Percentiles rank a stretch among this genome's conserved stretches.
phyloP scores from a whole-genome alignment of 768 basidiomycete genomes.

The Psilocybe subaeruginosa region DNA sequence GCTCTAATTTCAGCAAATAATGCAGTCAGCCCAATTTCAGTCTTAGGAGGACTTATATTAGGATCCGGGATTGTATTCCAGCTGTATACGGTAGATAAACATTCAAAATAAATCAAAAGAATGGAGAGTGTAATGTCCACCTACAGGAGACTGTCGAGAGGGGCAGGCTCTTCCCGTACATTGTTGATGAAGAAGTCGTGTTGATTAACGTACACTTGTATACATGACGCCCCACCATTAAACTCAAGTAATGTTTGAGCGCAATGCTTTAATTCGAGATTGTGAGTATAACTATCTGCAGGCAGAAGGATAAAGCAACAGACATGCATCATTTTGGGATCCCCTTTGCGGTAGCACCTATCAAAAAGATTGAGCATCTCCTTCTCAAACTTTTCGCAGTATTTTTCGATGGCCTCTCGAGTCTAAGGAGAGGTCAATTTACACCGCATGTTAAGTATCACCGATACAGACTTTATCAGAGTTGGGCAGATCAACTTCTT shows the following conservation, averaged over 20 bases:
- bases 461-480: slow-evolving; percentile 68
- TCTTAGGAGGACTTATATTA: slow-evolving; percentile 71
- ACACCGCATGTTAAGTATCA: not conserved
- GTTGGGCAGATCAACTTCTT: slow-evolving; percentile 87
- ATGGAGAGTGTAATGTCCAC: slow-evolving; percentile 20
- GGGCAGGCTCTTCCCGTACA: slow-evolving; percentile 63
- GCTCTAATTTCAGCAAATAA: slow-evolving; percentile 86
- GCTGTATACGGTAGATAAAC: slow-evolving; percentile 40
- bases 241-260: slow-evolving; percentile 96
- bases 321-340: slow-evolving; percentile 99
- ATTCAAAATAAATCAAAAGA: not conserved
- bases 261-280: slow-evolving; percentile 70
- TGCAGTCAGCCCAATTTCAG: slow-evolving; percentile 77
- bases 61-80: slow-evolving; percentile 87
- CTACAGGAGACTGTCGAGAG: slow-evolving; percentile 61
- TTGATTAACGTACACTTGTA: slow-evolving; percentile 99
- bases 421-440: slow-evolving; percentile 50
- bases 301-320: slow-evolving; percentile 22
- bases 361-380: slow-evolving; percentile 98
- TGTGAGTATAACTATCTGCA: not conserved
- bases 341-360: slow-evolving; percentile 92
- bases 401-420: slow-evolving; percentile 90
- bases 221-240: slow-evolving; percentile 95
- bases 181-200: slow-evolving; percentile 99
- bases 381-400: slow-evolving; percentile 99